Percentiles rank a stretch among this genome's conserved stretches.
These are phyloP conservation scores for Taphrina sp. DNA, from an alignment of 1,139 yeast species.

Conservation along the genomic window DNA sequence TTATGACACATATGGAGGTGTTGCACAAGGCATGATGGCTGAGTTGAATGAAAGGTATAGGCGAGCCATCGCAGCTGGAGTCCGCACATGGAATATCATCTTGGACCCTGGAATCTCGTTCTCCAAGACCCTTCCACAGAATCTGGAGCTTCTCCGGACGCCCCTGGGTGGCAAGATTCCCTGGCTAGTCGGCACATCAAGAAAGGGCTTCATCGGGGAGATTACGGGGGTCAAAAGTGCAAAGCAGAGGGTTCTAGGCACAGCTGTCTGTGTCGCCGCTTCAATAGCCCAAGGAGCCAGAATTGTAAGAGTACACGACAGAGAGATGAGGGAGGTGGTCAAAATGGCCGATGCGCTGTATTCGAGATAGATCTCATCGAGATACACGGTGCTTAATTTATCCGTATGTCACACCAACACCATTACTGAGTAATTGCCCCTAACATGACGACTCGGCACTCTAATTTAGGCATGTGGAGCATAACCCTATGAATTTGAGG, in stretches of 20 bases:
- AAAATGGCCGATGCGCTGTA: constrained; percentile 67
- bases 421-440: too few species aligned
- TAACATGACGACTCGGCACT: too few species aligned
- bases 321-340: constrained; percentile 62
- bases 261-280: constrained; percentile 73
- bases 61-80: constrained; percentile 62
- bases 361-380: too few species aligned
- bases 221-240: constrained; percentile 54
- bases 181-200: constrained; percentile 76
- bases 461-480: too few species aligned
- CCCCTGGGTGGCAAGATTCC: constrained; percentile 49
- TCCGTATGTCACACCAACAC: too few species aligned
- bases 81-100: constrained; percentile 84
- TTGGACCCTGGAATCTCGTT: constrained; percentile 95
- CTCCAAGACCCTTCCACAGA: constrained; percentile 72
- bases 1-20: constrained; percentile 35
- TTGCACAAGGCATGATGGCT: constrained; percentile 53
- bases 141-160: constrained; percentile 61
- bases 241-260: constrained; percentile 65
- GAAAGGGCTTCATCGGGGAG: constrained; percentile 81
- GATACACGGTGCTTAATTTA: too few species aligned
- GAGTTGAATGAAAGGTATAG: constrained; percentile 62
- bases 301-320: constrained; percentile 85
- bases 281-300: constrained; percentile 73
- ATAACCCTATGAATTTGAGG: too few species aligned